Conservation (phyloP, 306 rosid genomes). For the Cucumis cinereus region DNA sequence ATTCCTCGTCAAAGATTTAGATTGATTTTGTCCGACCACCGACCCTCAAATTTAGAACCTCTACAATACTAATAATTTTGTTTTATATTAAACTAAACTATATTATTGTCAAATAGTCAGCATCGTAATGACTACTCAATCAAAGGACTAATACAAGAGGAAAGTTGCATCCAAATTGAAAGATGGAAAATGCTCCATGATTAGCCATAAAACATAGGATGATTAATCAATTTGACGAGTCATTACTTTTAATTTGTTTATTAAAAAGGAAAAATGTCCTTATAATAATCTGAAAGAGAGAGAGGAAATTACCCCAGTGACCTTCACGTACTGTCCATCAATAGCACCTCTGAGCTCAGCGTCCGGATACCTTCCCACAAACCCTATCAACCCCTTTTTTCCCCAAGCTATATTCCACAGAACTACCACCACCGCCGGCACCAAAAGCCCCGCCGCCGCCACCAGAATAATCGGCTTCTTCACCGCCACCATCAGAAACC, state of each 20-base stretch:
- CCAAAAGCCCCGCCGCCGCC: slow-evolving; percentile 40
- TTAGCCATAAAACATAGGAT: background rate
- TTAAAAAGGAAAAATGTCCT: background rate
- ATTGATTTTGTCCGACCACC: slow-evolving; percentile 4
- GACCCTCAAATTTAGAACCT: background rate
- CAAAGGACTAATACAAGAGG: background rate
- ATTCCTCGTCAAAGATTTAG: slow-evolving; percentile 1
- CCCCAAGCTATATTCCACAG: slow-evolving; percentile 66
- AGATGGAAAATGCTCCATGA: background rate
- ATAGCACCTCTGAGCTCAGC: slow-evolving; percentile 89
- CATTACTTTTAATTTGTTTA: background rate
- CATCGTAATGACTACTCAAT: slow-evolving; percentile 3
- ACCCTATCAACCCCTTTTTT: slow-evolving; percentile 58
- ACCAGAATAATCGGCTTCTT: slow-evolving; percentile 61
- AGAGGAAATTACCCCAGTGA: slow-evolving; percentile 72
- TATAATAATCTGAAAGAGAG: background rate
- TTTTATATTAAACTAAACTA: background rate
- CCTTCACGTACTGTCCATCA: slow-evolving; percentile 96
- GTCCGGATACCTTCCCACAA: slow-evolving; percentile 67
- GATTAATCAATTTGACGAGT: background rate
- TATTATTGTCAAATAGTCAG: slow-evolving; percentile 6
- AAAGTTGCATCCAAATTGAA: background rate
- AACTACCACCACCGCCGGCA: slow-evolving; percentile 33
- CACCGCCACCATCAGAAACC: slow-evolving; percentile 81
- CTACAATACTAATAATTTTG: background rate